Conservation (phyloP, 306 rosid species). For the Quercus aquifolioides region DNA sequence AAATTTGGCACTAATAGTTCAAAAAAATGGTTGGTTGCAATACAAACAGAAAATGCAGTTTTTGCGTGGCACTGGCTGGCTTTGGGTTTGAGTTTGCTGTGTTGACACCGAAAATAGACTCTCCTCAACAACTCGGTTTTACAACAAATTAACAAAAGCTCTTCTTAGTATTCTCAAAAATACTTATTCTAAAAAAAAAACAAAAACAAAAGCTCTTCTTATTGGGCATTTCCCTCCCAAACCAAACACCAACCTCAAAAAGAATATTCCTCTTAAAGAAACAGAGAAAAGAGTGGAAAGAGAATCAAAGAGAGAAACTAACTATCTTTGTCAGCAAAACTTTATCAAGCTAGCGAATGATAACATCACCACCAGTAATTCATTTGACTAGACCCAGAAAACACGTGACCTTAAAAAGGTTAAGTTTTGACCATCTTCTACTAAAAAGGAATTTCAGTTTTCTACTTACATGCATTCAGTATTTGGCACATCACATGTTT, state of each 20-base stretch:
- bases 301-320: neutral
- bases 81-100: slow-evolving; percentile 32
- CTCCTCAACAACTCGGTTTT: neutral
- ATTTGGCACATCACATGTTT: no score
- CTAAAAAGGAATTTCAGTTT: no score
- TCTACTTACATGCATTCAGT: no score
- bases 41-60: slow-evolving; percentile 12
- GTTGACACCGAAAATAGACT: slow-evolving; percentile 19
- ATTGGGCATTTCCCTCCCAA: no score
- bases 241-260: no score
- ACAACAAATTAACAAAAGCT: no score
- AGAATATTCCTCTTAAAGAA: neutral
- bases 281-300: neutral
- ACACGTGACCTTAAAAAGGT: neutral
- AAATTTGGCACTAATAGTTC: neutral
- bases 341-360: neutral
- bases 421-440: neutral
- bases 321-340: neutral
- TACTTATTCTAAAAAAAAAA: no score
- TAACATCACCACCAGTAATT: neutral
- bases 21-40: slow-evolving; percentile 12
- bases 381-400: neutral
- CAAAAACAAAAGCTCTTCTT: no score
- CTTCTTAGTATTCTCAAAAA: no score
- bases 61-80: neutral